phyloP scores from a whole-genome alignment of 176 grass and related monocot species.

The Ensete glaucum region DNA sequence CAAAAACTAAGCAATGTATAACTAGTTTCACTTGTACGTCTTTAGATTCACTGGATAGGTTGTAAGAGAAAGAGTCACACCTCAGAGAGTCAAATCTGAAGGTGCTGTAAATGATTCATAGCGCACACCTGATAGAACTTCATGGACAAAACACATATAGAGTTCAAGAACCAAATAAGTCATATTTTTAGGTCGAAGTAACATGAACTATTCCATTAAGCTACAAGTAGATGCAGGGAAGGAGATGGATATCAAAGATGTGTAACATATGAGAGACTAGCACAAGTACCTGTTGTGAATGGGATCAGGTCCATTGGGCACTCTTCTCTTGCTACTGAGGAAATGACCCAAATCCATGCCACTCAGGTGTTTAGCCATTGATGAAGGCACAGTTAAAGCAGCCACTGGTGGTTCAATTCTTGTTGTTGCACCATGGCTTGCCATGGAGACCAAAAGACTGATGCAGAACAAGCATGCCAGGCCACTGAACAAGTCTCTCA shows the following conservation, averaged over 20 bases:
- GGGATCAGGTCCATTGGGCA: conserved; percentile 25
- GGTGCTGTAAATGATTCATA: too few relatives aligned
- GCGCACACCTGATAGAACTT: too few relatives aligned
- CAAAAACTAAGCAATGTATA: too few relatives aligned
- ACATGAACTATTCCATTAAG: too few relatives aligned
- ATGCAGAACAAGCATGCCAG: conserved; percentile 12
- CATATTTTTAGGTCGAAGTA: too few relatives aligned
- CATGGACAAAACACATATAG: too few relatives aligned
- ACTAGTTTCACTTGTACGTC: too few relatives aligned
- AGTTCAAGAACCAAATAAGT: too few relatives aligned
- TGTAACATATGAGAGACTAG: background rate
- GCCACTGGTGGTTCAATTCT: background rate
- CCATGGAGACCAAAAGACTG: conserved; percentile 3
- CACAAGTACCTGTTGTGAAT: conserved; percentile 21
- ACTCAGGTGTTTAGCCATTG: background rate
- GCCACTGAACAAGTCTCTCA: background rate
- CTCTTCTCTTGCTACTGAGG: conserved; percentile 6
- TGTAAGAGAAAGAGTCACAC: too few relatives aligned
- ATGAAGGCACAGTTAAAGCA: background rate
- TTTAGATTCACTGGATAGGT: too few relatives aligned
- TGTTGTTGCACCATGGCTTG: background rate
- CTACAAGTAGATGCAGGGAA: too few relatives aligned
- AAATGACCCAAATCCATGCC: conserved; percentile 2
- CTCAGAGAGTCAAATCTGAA: too few relatives aligned
- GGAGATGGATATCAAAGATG: background rate